A percentile compares a stretch with the other conserved stretches of the same genome.
These are phyloP conservation scores for Suillus alpinus DNA, from an alignment of 768 basidiomycete genomes.

Conservation along the genomic window DNA sequence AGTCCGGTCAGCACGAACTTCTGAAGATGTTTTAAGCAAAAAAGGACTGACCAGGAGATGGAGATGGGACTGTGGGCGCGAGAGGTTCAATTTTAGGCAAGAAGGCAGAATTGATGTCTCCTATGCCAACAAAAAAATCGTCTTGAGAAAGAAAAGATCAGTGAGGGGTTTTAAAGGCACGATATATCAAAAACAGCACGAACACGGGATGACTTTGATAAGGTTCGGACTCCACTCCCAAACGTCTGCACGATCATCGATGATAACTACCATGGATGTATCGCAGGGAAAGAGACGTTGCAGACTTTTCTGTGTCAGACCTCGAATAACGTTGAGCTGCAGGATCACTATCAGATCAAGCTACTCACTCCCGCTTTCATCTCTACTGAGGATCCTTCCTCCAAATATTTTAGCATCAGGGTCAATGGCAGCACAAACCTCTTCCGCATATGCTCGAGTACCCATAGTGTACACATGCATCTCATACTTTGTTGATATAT, in stretches of 20 bases:
- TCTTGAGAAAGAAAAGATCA: slow-evolving; percentile 44
- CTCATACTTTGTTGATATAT: slow-evolving; percentile 79
- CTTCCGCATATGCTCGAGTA: slow-evolving; percentile 92
- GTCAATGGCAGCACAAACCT: slow-evolving; percentile 93
- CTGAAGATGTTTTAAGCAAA: background rate
- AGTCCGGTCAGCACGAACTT: slow-evolving; percentile 3
- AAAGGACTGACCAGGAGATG: slow-evolving; percentile 21
- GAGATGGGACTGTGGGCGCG: slow-evolving; percentile 20
- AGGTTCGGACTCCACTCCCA: slow-evolving; percentile 98
- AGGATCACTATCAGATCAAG: background rate
- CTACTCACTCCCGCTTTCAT: slow-evolving; percentile 92
- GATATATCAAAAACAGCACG: slow-evolving; percentile 23
- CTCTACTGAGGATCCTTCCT: slow-evolving; percentile 84
- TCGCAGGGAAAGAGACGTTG: slow-evolving; percentile 94
- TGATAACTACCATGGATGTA: slow-evolving; percentile 98
- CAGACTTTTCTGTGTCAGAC: slow-evolving; percentile 88
- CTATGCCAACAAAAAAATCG: slow-evolving; percentile 97
- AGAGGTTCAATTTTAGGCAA: slow-evolving; percentile 72
- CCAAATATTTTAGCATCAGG: slow-evolving; percentile 84
- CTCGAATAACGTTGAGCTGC: slow-evolving; percentile 36
- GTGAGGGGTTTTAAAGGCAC: background rate
- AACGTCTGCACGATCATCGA: slow-evolving; percentile 97
- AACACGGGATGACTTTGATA: slow-evolving; percentile 95
- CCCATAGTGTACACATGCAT: slow-evolving; percentile 99
- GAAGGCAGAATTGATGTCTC: slow-evolving; percentile 96